Conservation (phyloP, 2,329 filamentous ascomycete species). For the Fusarium nygamai region DNA sequence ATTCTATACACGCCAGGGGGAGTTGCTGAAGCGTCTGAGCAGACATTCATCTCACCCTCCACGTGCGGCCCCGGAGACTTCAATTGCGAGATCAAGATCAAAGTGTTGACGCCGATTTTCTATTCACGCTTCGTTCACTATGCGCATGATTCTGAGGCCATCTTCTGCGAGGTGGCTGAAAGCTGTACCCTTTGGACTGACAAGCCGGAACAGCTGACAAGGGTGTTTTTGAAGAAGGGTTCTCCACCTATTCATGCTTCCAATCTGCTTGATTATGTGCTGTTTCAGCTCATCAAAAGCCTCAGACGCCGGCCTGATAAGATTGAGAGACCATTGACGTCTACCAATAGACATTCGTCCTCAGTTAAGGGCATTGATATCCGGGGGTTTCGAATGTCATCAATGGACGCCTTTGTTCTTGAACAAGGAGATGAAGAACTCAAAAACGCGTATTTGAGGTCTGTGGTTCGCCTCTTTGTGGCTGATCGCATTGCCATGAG, state of each 20-base stretch:
- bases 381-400: conserved; percentile 58
- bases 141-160: conserved; percentile 67
- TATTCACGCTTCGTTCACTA: conserved; percentile 74
- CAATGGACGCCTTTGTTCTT: conserved; percentile 62
- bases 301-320: conserved; percentile 55
- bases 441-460: conserved; percentile 49
- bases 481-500: conserved; percentile 55
- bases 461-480: conserved; percentile 55
- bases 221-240: conserved; percentile 54
- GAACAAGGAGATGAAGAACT: conserved; percentile 40
- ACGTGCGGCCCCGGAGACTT: conserved; percentile 27
- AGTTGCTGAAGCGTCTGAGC: conserved; percentile 49
- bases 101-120: conserved; percentile 71
- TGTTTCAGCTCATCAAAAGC: conserved; percentile 56
- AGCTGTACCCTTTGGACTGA: conserved; percentile 68
- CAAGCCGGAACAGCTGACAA: conserved; percentile 61
- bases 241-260: conserved; percentile 48
- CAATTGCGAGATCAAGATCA: conserved; percentile 60
- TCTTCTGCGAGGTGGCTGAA: conserved; percentile 68
- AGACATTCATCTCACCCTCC: conserved; percentile 51
- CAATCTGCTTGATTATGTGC: conserved; percentile 51
- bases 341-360: conserved; percentile 41
- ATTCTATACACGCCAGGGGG: conserved; percentile 67
- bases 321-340: conserved; percentile 55
- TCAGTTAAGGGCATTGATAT: conserved; percentile 50